Conservation (phyloP, 2,329 filamentous ascomycete species). For the Hymenoscyphus scutula region DNA sequence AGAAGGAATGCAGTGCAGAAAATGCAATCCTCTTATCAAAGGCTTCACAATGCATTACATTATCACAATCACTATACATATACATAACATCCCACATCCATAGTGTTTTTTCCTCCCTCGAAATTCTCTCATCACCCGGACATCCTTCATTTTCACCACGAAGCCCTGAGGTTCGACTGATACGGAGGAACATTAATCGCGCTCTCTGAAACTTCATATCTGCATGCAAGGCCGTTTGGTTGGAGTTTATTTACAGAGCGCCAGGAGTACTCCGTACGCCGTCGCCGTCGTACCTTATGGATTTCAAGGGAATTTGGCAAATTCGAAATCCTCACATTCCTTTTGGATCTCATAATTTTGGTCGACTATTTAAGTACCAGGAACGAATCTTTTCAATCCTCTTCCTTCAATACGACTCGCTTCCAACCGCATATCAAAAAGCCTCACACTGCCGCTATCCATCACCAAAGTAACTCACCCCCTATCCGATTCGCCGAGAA, state of each 20-base stretch:
- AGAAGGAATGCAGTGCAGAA: constrained; percentile 2
- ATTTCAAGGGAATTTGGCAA: too few species aligned
- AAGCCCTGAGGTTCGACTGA: not conserved
- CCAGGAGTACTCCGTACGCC: too few species aligned
- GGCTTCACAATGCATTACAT: constrained; percentile 14
- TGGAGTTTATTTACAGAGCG: not conserved
- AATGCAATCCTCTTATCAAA: constrained; percentile 4
- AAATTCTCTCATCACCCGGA: not conserved
- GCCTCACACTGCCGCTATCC: not conserved
- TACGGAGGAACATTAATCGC: not conserved
- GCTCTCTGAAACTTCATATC: not conserved
- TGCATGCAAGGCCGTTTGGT: not conserved
- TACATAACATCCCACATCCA: not conserved
- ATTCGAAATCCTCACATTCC: too few species aligned
- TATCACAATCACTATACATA: constrained; percentile 16
- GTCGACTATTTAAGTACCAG: too few species aligned
- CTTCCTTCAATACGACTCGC: not conserved
- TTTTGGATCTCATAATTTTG: too few species aligned
- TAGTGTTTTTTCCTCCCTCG: not conserved
- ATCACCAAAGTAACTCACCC: not conserved
- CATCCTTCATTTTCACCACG: too few species aligned
- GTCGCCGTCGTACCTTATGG: too few species aligned
- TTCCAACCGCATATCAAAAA: not conserved
- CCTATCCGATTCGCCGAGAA: constrained; percentile 1
- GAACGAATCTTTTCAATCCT: too few species aligned